These are phyloP conservation scores for Puccinia novopanici DNA, from an alignment of 1,284 basidiomycete genomes.

Conservation along the genomic window DNA sequence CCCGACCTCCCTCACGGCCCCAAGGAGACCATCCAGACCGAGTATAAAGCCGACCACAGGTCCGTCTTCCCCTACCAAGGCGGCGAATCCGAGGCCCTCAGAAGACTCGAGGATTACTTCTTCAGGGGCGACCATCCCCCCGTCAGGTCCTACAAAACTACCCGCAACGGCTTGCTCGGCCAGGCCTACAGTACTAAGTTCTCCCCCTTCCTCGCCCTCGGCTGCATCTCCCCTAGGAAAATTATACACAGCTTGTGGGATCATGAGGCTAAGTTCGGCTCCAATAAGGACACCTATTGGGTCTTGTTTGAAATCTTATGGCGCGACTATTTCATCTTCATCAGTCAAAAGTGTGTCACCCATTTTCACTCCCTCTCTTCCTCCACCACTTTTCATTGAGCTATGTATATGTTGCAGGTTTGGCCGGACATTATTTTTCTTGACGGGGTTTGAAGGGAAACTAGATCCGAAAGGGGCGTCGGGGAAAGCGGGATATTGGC, in stretches of 20 bases:
- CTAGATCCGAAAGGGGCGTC: conserved; percentile 61
- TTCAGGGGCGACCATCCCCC: conserved; percentile 58
- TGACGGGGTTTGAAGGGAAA: conserved; percentile 62
- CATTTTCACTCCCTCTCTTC: conserved; percentile 5
- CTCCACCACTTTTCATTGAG: neutral
- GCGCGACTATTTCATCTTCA: conserved; percentile 65
- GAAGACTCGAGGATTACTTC: conserved; percentile 61
- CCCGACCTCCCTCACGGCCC: conserved; percentile 57
- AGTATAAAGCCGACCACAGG: conserved; percentile 51
- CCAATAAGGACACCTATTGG: conserved; percentile 62
- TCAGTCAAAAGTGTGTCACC: conserved; percentile 57
- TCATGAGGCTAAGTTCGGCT: conserved; percentile 59
- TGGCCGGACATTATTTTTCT: conserved; percentile 61
- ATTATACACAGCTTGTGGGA: conserved; percentile 60
- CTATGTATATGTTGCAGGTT: conserved; percentile 55
- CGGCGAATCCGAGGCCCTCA: conserved; percentile 60
- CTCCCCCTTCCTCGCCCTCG: conserved; percentile 63
- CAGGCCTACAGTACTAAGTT: conserved; percentile 65
- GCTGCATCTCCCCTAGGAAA: conserved; percentile 63
- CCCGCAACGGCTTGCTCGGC: conserved; percentile 65
- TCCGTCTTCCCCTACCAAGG: conserved; percentile 62
- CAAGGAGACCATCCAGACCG: conserved; percentile 16
- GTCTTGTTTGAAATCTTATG: conserved; percentile 64
- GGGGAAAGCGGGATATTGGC: conserved; percentile 58
- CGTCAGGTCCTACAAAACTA: conserved; percentile 63